Evolutionary conservation across 768 basidiomycete genomes (phyloP).

Genomic region (Heimioporus sp.): DNA sequence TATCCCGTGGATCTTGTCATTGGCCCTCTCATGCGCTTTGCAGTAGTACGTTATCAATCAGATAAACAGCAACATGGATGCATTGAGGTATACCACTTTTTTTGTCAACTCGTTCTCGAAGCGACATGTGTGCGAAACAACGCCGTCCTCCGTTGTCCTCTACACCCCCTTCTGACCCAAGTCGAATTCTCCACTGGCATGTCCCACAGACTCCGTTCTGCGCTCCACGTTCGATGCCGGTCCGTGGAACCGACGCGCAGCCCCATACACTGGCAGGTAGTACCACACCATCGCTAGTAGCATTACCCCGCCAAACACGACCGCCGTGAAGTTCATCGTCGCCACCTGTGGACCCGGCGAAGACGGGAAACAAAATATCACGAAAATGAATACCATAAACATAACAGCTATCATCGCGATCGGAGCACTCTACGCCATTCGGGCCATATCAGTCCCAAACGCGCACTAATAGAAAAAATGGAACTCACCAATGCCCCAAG

Average conservation of each 20-base stretch:
- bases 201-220: not conserved
- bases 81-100: no score
- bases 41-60: no score
- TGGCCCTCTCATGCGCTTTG: no score
- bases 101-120: no score
- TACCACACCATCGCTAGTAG: constrained; percentile 59
- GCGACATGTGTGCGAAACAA: not conserved
- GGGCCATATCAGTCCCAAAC: not conserved
- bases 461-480: not conserved
- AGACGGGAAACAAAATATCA: constrained; percentile 62
- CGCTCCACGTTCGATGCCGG: constrained; percentile 45
- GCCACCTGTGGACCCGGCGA: constrained; percentile 40
- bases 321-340: constrained; percentile 69
- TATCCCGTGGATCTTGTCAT: no score
- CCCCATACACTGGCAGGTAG: constrained; percentile 70
- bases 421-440: constrained; percentile 44
- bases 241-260: constrained; percentile 68
- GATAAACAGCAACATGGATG: no score
- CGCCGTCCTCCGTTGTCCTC: not conserved
- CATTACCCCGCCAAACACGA: constrained; percentile 60
- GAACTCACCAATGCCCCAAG: constrained; percentile 39
- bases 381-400: constrained; percentile 64
- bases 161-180: not conserved
- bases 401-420: constrained; percentile 50
- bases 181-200: not conserved